phyloP scores from a whole-genome alignment of 176 grass and related monocot genomes.

The Secale cereale region DNA sequence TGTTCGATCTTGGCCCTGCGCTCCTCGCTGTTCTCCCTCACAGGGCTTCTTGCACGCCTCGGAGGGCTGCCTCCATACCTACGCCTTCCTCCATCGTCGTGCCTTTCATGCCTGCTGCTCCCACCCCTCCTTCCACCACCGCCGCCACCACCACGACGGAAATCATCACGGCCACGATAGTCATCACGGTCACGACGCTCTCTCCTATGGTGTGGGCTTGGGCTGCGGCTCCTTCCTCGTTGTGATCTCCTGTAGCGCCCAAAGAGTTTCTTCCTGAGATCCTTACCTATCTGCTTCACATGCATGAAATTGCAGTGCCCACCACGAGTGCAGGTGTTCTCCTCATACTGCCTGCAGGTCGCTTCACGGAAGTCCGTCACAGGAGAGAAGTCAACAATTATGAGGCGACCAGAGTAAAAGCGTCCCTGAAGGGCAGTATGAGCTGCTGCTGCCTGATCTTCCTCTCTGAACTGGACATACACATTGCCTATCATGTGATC shows the following conservation, averaged over 20 bases:
- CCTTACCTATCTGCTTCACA: conserved; percentile 43
- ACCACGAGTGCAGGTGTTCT: conserved; percentile 44
- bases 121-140: conserved; percentile 34
- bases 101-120: conserved; percentile 50
- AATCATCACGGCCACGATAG: conserved; percentile 20
- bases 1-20: conserved; percentile 63
- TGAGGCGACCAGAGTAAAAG: conserved; percentile 41
- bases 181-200: conserved; percentile 40
- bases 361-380: conserved; percentile 56
- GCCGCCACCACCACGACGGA: conserved; percentile 16
- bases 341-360: conserved; percentile 42
- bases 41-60: conserved; percentile 42
- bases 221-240: conserved; percentile 38
- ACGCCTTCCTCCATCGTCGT: conserved; percentile 32
- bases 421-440: conserved; percentile 37
- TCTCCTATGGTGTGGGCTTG: conserved; percentile 29
- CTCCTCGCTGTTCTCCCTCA: conserved; percentile 56
- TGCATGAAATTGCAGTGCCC: conserved; percentile 51
- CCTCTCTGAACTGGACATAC: conserved; percentile 47
- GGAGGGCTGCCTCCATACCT: conserved; percentile 49
- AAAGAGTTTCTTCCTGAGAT: conserved; percentile 41
- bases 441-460: conserved; percentile 52
- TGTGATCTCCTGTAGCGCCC: conserved; percentile 30
- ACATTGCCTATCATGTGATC: conserved; percentile 58
- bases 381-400: conserved; percentile 48